These are phyloP conservation scores for Beauveria australis DNA, from an alignment of 2,329 filamentous ascomycete genomes.

Conservation along the genomic window DNA sequence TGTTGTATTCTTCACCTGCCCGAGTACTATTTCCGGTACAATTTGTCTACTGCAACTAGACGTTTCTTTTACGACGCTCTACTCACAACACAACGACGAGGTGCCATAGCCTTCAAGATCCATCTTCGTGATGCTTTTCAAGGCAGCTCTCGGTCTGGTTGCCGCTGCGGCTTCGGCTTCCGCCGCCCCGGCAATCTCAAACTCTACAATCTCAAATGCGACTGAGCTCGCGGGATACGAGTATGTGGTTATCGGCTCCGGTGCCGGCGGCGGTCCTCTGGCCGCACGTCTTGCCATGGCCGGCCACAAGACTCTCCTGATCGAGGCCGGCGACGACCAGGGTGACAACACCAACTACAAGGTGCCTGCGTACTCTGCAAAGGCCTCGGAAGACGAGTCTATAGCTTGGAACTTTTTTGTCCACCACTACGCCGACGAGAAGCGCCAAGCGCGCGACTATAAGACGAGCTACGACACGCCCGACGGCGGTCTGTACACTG, in stretches of 20 bases:
- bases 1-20: neutral
- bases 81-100: neutral
- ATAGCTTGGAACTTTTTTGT: slow-evolving; percentile 57
- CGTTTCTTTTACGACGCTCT: neutral
- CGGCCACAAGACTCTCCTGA: slow-evolving; percentile 51
- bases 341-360: slow-evolving; percentile 39
- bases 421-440: slow-evolving; percentile 49
- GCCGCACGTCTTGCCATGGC: slow-evolving; percentile 51
- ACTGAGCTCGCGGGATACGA: slow-evolving; percentile 38
- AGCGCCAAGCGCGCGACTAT: slow-evolving; percentile 43
- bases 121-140: slow-evolving; percentile 1
- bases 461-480: slow-evolving; percentile 51
- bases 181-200: slow-evolving; percentile 15
- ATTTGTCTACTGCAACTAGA: neutral
- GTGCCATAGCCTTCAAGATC: neutral
- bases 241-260: slow-evolving; percentile 54
- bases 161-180: slow-evolving; percentile 12
- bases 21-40: neutral
- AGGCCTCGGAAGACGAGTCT: slow-evolving; percentile 45
- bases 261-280: slow-evolving; percentile 50
- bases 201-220: slow-evolving; percentile 18
- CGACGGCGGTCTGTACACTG: slow-evolving; percentile 43
- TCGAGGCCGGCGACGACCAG: slow-evolving; percentile 53
- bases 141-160: slow-evolving; percentile 13
- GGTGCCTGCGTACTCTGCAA: slow-evolving; percentile 45